Conservation (phyloP, 2,329 filamentous ascomycete genomes). For the Penicillium sp. region DNA sequence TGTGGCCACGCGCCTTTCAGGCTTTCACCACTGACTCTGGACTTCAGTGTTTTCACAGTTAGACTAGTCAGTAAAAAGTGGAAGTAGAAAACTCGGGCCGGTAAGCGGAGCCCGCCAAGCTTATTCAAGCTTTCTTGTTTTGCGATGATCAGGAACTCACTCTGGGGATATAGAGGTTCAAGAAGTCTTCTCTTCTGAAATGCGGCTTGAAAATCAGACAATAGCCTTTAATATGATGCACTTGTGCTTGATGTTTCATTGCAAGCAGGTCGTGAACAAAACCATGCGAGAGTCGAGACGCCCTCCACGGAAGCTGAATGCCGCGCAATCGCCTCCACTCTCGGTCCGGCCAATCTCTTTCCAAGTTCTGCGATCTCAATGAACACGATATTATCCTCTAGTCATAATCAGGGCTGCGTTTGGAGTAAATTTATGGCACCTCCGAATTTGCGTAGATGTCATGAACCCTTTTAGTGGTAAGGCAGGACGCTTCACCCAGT, state of each 20-base stretch:
- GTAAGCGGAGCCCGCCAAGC: slow-evolving; percentile 19
- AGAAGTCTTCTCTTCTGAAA: no score
- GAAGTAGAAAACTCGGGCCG: neutral
- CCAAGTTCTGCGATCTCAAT: neutral
- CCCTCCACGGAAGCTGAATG: neutral
- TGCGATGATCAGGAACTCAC: slow-evolving; percentile 5
- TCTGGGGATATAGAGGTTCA: neutral
- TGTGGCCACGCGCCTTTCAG: neutral
- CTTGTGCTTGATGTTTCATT: neutral
- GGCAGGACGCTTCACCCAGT: no score
- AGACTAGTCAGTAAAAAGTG: no score
- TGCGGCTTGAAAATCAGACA: no score
- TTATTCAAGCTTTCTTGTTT: slow-evolving; percentile 21
- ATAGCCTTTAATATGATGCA: no score
- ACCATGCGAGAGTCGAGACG: neutral
- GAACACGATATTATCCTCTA: neutral
- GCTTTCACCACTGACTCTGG: neutral
- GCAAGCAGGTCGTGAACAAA: neutral
- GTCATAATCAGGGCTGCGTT: no score
- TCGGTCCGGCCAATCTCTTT: neutral
- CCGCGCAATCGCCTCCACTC: slow-evolving; percentile 6
- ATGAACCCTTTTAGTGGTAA: no score
- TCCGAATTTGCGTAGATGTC: no score
- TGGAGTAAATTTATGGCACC: no score
- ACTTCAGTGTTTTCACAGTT: no score